Evolutionary conservation across 2,329 filamentous ascomycete species (phyloP).

Genomic region (Clonostachys byssicola): DNA sequence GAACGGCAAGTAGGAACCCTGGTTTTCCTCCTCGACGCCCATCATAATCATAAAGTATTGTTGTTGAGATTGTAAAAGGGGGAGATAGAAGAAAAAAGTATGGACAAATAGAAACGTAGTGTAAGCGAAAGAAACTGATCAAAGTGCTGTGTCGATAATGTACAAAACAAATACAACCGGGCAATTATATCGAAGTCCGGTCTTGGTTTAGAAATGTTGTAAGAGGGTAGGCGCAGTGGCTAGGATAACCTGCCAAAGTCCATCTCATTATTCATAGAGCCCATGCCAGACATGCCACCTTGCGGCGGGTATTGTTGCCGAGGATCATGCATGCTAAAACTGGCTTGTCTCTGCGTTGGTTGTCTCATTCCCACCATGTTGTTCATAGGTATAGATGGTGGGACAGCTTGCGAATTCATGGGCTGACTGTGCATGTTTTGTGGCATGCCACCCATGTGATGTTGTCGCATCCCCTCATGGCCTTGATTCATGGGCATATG

Average conservation of each 20-base stretch:
- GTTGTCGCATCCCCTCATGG: slow-evolving; percentile 21
- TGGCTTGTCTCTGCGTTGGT: slow-evolving; percentile 19
- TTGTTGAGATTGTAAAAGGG: no score
- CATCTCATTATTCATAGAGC: slow-evolving; percentile 17
- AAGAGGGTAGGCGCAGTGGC: no score
- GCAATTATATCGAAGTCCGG: no score
- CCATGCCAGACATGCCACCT: slow-evolving; percentile 38
- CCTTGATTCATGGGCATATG: slow-evolving; percentile 19
- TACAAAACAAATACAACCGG: no score
- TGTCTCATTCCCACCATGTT: slow-evolving; percentile 16
- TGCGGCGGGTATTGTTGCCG: slow-evolving; percentile 15
- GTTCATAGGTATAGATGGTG: slow-evolving; percentile 19
- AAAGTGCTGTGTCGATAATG: no score
- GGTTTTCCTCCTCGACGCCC: no score
- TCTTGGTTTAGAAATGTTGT: no score
- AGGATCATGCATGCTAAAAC: slow-evolving; percentile 22
- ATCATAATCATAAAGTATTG: no score
- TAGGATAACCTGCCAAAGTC: slow-evolving; percentile 11
- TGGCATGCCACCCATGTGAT: slow-evolving; percentile 13
- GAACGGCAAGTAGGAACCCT: no score
- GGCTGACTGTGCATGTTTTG: slow-evolving; percentile 13
- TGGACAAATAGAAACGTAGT: no score
- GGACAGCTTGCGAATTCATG: slow-evolving; percentile 12
- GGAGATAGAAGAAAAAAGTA: no score
- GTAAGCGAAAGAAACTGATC: no score